Evolutionary conservation across 1,284 basidiomycete genomes (phyloP).

Genomic region (Mycena sp.): DNA sequence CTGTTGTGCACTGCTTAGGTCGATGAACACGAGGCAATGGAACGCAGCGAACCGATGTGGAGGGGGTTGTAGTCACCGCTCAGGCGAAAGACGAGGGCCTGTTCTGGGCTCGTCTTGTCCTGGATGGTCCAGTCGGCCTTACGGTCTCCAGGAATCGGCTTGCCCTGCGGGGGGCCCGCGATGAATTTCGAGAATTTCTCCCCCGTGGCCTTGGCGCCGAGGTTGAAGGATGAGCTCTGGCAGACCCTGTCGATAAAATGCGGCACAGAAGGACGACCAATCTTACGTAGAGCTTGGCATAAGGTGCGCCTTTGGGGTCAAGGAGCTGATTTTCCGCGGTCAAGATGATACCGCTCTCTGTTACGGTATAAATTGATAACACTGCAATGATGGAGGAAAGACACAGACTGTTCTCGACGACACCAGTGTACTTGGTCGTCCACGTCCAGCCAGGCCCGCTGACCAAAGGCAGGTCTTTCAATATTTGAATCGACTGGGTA

Average conservation of each 20-base stretch:
- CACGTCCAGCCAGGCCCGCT: slow-evolving; percentile 76
- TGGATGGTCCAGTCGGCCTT: slow-evolving; percentile 74
- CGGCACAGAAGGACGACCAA: not conserved
- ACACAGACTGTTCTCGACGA: slow-evolving; percentile 81
- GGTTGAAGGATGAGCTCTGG: slow-evolving; percentile 76
- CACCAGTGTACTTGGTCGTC: slow-evolving; percentile 65
- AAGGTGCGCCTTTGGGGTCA: slow-evolving; percentile 68
- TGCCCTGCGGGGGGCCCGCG: slow-evolving; percentile 72
- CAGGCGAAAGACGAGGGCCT: slow-evolving; percentile 82
- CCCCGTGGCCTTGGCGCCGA: slow-evolving; percentile 79
- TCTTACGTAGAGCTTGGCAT: slow-evolving; percentile 78
- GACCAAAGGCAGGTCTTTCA: slow-evolving; percentile 72
- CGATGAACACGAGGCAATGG: slow-evolving; percentile 1
- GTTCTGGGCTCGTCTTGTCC: slow-evolving; percentile 78
- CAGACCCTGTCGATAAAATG: not conserved
- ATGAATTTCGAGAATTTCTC: slow-evolving; percentile 75
- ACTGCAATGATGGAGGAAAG: not conserved
- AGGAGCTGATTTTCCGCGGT: slow-evolving; percentile 72
- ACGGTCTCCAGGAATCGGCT: slow-evolving; percentile 72
- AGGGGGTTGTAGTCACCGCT: slow-evolving; percentile 89
- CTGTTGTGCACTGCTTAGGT: slow-evolving; percentile 49
- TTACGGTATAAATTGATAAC: not conserved
- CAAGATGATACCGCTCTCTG: slow-evolving; percentile 81
- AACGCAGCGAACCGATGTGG: slow-evolving; percentile 71
- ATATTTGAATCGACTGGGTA: slow-evolving; percentile 76